phyloP scores from a whole-genome alignment of 2,329 filamentous ascomycete genomes.

The Cercospora brassicicola region DNA sequence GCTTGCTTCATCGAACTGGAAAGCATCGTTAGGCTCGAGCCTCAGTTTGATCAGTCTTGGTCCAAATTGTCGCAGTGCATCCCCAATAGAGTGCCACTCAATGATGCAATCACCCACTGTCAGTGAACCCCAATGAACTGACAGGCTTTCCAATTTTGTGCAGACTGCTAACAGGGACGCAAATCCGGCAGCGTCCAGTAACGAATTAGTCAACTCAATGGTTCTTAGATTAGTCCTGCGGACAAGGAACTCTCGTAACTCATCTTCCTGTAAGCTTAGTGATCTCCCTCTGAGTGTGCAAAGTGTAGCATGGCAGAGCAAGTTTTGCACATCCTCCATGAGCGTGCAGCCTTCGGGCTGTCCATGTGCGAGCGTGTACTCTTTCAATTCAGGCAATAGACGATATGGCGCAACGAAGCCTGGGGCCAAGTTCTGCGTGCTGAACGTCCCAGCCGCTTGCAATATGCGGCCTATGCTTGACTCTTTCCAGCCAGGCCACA shows the following conservation, averaged over 20 bases:
- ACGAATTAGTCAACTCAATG: constrained; percentile 5
- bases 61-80: constrained; percentile 8
- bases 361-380: not conserved
- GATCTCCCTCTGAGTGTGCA: not conserved
- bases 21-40: constrained; percentile 9
- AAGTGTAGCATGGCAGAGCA: not conserved
- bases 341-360: not conserved
- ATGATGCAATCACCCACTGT: constrained; percentile 11
- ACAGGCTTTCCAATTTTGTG: not conserved
- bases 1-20: not conserved
- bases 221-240: not conserved
- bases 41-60: not conserved
- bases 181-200: constrained; percentile 11
- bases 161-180: not conserved
- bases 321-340: not conserved
- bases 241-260: not conserved
- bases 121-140: constrained; percentile 8
- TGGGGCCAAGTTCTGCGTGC: not conserved
- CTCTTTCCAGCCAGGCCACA: not conserved
- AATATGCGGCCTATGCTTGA: not conserved
- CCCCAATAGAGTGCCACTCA: constrained; percentile 4
- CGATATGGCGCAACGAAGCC: not conserved
- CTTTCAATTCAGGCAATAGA: not conserved
- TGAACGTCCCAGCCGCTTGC: not conserved
- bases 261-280: constrained; percentile 2